Conservation (phyloP, 192 early-diverging fungal species). For the Coemansia sp. region DNA sequence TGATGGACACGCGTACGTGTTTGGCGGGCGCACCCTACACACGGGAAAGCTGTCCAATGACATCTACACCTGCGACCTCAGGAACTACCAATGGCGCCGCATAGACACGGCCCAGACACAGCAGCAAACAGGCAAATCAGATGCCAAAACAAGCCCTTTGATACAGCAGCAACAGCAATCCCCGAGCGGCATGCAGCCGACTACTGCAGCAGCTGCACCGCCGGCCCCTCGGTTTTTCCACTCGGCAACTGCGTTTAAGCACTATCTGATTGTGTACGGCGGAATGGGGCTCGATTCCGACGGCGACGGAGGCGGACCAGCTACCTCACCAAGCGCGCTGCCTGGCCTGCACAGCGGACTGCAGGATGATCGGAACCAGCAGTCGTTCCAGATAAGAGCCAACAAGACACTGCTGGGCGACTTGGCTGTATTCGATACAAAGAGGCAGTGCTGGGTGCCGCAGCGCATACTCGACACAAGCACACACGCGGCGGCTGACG, state of each 20-base stretch:
- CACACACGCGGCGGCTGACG: constrained; percentile 35
- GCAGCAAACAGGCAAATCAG: not conserved
- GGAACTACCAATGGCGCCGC: constrained; percentile 64
- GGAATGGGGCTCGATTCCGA: constrained; percentile 70
- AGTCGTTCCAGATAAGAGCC: constrained; percentile 54
- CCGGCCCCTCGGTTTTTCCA: constrained; percentile 70
- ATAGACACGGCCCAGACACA: constrained; percentile 19
- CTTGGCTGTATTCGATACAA: constrained; percentile 64
- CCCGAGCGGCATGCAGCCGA: not conserved
- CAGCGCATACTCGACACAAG: constrained; percentile 22
- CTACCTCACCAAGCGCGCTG: not conserved
- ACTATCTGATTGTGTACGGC: constrained; percentile 70
- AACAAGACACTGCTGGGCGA: constrained; percentile 72
- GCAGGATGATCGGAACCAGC: constrained; percentile 48
- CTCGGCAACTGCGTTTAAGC: constrained; percentile 69
- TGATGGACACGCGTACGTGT: constrained; percentile 62
- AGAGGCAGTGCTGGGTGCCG: constrained; percentile 56
- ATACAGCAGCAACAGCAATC: not conserved
- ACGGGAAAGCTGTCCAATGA: constrained; percentile 71
- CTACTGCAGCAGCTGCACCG: constrained; percentile 6
- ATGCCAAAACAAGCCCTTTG: not conserved
- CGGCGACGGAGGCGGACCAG: constrained; percentile 9
- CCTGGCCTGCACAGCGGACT: constrained; percentile 10
- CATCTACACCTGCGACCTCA: constrained; percentile 67
- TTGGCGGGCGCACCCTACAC: constrained; percentile 70